phyloP scores from a whole-genome alignment of 805 yeast genomes.

The Hermanozyma aechmeae region DNA sequence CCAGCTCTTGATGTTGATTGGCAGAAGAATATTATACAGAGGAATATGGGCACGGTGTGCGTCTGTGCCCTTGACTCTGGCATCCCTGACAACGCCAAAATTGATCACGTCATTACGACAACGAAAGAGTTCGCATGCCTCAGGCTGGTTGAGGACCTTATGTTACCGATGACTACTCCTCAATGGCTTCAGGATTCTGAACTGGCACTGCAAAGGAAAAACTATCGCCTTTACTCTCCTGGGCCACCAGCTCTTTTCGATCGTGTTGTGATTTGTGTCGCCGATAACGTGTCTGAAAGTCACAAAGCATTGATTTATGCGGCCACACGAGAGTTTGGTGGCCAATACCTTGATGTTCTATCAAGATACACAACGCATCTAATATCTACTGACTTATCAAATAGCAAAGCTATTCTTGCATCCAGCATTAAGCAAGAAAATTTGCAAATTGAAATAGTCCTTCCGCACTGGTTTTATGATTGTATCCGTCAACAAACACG shows the following conservation, averaged over 20 bases:
- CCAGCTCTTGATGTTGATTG: too few relatives aligned
- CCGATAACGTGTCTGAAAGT: slow-evolving; percentile 45
- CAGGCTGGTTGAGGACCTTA: slow-evolving; percentile 33
- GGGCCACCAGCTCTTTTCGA: slow-evolving; percentile 59
- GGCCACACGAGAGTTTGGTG: slow-evolving; percentile 70
- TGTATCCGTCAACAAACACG: slow-evolving; percentile 46
- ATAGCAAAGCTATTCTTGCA: slow-evolving; percentile 54
- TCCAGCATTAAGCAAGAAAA: slow-evolving; percentile 22
- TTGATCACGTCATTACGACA: slow-evolving; percentile 41
- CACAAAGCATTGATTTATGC: slow-evolving; percentile 62
- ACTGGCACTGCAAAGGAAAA: slow-evolving; percentile 12
- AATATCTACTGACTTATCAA: slow-evolving; percentile 43
- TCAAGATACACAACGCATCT: slow-evolving; percentile 75
- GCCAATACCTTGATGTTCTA: slow-evolving; percentile 53
- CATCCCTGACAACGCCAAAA: too few relatives aligned
- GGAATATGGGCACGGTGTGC: too few relatives aligned
- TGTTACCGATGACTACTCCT: slow-evolving; percentile 60
- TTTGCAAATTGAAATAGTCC: slow-evolving; percentile 47
- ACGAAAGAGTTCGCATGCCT: slow-evolving; percentile 45
- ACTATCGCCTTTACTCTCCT: slow-evolving; percentile 59
- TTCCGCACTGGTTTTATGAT: slow-evolving; percentile 74
- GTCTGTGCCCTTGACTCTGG: too few relatives aligned
- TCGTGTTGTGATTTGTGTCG: slow-evolving; percentile 49
- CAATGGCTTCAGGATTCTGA: slow-evolving; percentile 51
- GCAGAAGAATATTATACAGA: too few relatives aligned